Evolutionary conservation across 1,284 basidiomycete species (phyloP).

Genomic region (Leccinum ponderosum): DNA sequence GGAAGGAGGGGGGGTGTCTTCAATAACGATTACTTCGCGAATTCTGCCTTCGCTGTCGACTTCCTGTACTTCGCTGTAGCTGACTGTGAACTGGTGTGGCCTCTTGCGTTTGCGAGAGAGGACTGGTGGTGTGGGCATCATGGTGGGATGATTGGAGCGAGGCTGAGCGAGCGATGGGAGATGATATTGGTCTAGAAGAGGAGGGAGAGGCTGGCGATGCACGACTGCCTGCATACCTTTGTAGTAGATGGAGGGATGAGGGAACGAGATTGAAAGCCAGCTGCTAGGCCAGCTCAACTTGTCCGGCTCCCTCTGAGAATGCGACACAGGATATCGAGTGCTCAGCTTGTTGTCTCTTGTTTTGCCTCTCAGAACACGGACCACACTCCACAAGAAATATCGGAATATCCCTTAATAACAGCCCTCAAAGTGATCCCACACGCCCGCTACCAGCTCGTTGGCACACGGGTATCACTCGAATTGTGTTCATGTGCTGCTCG

Average conservation of each 20-base stretch:
- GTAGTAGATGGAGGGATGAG: conserved; percentile 37
- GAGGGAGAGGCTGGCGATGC: conserved; percentile 55
- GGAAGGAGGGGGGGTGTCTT: conserved; percentile 79
- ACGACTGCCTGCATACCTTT: conserved; percentile 66
- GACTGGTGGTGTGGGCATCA: conserved; percentile 63
- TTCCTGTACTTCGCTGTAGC: conserved; percentile 83
- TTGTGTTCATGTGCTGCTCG: background rate
- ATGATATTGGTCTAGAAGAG: conserved; percentile 59
- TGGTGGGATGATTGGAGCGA: conserved; percentile 43
- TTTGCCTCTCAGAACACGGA: conserved; percentile 20
- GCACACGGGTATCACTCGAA: background rate
- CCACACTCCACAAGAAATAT: background rate
- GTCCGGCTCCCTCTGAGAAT: conserved; percentile 32
- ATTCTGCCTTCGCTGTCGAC: conserved; percentile 72
- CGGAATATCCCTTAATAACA: background rate
- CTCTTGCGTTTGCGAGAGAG: conserved; percentile 80
- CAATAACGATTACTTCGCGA: conserved; percentile 84
- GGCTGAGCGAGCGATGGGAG: conserved; percentile 43
- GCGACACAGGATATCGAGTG: conserved; percentile 35
- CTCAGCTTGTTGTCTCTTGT: conserved; percentile 28
- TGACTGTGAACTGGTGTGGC: conserved; percentile 73
- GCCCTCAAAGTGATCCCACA: background rate
- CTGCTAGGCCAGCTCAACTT: conserved; percentile 32
- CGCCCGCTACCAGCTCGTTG: background rate
- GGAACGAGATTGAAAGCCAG: conserved; percentile 39